Evolutionary conservation across 192 early-diverging fungal genomes (phyloP).

Genomic region (Coemansia sp.): DNA sequence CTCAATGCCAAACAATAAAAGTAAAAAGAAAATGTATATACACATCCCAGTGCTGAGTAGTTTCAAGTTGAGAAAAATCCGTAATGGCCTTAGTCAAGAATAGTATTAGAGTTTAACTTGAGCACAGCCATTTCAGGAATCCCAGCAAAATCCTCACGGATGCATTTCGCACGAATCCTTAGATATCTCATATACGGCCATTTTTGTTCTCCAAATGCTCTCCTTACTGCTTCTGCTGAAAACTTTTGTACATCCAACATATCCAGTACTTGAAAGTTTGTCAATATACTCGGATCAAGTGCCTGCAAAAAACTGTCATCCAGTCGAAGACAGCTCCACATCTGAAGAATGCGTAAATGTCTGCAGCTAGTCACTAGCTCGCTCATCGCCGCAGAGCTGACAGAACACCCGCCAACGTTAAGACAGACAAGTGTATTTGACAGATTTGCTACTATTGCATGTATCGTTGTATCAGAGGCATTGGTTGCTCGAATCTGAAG

Average conservation of each 20-base stretch:
- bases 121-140: constrained; percentile 39
- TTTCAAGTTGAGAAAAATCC: background rate
- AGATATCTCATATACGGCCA: constrained; percentile 53
- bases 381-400: constrained; percentile 50
- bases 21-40: constrained; percentile 1
- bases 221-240: constrained; percentile 34
- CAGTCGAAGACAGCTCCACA: constrained; percentile 51
- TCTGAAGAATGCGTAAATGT: constrained; percentile 37
- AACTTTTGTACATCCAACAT: constrained; percentile 57
- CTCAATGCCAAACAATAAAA: background rate
- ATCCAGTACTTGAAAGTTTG: constrained; percentile 47
- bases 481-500: constrained; percentile 52
- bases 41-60: constrained; percentile 5
- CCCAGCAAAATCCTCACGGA: constrained; percentile 40
- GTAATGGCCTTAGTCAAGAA: constrained; percentile 21
- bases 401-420: constrained; percentile 51
- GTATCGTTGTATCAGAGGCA: constrained; percentile 44
- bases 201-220: constrained; percentile 37
- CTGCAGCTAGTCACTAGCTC: constrained; percentile 45
- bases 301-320: constrained; percentile 50
- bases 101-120: constrained; percentile 47
- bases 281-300: constrained; percentile 31
- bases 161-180: constrained; percentile 46
- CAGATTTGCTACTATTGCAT: constrained; percentile 34
- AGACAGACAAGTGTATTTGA: constrained; percentile 41